Conservation (phyloP, 345 rosid species). For the Pseudoturritis turrita region DNA sequence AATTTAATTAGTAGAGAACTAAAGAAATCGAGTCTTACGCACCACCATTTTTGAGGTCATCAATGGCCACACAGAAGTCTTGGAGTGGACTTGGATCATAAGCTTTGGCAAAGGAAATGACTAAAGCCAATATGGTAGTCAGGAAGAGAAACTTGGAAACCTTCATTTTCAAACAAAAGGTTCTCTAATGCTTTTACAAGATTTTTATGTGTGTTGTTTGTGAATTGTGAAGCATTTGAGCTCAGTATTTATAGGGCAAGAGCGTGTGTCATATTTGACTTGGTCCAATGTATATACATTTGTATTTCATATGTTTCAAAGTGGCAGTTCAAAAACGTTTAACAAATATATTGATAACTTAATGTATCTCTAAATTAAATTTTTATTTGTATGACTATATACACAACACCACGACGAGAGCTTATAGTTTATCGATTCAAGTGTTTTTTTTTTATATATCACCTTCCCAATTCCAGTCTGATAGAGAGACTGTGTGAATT, state of each 20-base stretch:
- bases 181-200: no score
- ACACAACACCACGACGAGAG: no score
- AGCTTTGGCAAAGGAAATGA: not conserved
- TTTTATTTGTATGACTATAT: no score
- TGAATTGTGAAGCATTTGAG: not conserved
- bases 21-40: not conserved
- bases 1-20: not conserved
- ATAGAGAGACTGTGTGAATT: no score
- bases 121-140: not conserved
- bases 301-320: not conserved
- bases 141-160: not conserved
- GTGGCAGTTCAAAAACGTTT: not conserved
- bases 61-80: constrained; percentile 13
- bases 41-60: constrained; percentile 10
- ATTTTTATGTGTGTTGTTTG: not conserved
- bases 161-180: not conserved
- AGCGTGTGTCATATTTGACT: not conserved
- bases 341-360: no score
- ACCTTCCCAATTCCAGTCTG: no score
- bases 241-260: not conserved
- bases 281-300: not conserved
- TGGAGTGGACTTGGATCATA: constrained; percentile 23
- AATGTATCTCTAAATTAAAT: no score
- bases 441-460: no score
- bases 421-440: no score